Base-by-base conservation (phyloP, 2,329 filamentous ascomycete species). In the Lecanosticta acicola region DNA sequence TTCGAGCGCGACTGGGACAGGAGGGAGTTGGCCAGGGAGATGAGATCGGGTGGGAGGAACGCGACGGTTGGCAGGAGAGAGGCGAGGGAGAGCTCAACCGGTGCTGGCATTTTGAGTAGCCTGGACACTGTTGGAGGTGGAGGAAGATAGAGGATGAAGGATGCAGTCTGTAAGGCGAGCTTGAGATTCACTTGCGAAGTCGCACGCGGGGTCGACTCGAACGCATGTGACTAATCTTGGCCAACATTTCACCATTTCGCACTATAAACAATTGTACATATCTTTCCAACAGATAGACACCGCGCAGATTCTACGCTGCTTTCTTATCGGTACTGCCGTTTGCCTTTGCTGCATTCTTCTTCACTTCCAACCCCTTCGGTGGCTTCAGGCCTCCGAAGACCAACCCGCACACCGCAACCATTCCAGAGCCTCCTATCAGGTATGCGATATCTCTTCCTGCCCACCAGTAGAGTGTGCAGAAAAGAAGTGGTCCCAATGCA, bases 391-490 rank as follows among this genome's bases (percentile, higher is more conserved):
- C 79, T 16, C 78, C 75, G 64, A 94, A 85, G 0, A 85, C 87
- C 18, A 88, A 68, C 9, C 74, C 75, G 36, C 78, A 77, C 9
- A 97, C 90, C 1, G 74, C 79, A 3, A 85, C 67, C 72, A 97
- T 94, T 3, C 88, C 89, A 10, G 79, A 74, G 0, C 87, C 85
- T 3, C 93, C 93, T 58, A 88, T 76, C 1, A 74, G 75, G 66
- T 97, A 98, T 2, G 93, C 93, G 9, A 82, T 76, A 62, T 94
- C 85, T 38, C 93, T 76, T 0, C 93, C 93, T 4, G 88, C 90
- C 93, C 93, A 98, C 93, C 93, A 98, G 71, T 98, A 98, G 45
- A 98, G 74, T 39, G 87, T 88, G 51, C 93, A 97, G 64, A 98
- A 98, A 29, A 94, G 70, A 3, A 98, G 66, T 0, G 93, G 93